Evolutionary conservation across 305 asterid genomes (phyloP).

Genomic region (Solanum hybrid): DNA sequence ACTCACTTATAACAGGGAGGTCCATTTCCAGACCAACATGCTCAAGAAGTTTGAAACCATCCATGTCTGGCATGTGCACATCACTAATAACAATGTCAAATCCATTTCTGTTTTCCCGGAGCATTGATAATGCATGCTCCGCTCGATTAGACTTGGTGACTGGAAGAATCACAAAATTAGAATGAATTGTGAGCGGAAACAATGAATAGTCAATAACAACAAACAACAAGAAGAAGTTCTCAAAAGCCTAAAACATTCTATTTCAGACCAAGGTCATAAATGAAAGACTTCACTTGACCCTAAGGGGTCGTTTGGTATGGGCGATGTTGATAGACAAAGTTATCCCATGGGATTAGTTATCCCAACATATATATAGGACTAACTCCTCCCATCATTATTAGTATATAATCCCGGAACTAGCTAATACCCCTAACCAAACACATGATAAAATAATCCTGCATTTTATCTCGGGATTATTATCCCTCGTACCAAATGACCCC

Average conservation of each 20-base stretch:
- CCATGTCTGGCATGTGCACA: conserved; percentile 94
- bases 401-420: background rate
- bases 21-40: conserved; percentile 82
- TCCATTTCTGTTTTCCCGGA: conserved; percentile 68
- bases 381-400: background rate
- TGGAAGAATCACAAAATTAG: conserved; percentile 17
- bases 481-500: background rate
- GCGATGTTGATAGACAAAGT: background rate
- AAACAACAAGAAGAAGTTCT: background rate
- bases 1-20: conserved; percentile 88
- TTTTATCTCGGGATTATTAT: background rate
- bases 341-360: background rate
- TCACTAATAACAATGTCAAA: conserved; percentile 78
- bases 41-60: conserved; percentile 85
- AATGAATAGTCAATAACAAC: background rate
- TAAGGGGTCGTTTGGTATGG: background rate
- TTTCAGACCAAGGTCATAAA: background rate
- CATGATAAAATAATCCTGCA: background rate
- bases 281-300: background rate
- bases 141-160: conserved; percentile 75
- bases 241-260: background rate
- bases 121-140: conserved; percentile 49
- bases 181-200: background rate
- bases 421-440: background rate
- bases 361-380: background rate